Evolutionary conservation across 176 grass and related monocot genomes (phyloP), one percentile per base, ranked within the genome.

Genomic region (Triticum monococcum): DNA sequence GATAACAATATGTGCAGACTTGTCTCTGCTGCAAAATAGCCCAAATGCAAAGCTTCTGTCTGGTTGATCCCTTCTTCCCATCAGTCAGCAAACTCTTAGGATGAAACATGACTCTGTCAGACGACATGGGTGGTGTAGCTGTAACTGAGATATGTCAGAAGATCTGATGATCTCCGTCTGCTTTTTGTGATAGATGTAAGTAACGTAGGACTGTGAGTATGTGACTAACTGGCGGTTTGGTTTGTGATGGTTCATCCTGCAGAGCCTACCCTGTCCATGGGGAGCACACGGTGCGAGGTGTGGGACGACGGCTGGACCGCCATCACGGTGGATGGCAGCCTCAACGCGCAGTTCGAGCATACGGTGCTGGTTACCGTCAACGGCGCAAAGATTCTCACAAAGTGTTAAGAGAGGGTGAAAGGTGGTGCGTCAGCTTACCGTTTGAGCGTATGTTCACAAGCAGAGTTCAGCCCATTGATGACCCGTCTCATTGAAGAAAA

Each of bases 231-330:
- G 71, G 38, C 43, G 23, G 24, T 80, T 45, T 30, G 23, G 23
- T 66, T 65, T 43, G 37, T 48, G 37, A 28, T 66, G 37, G 72
- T 50, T 82, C 75, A 18, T 14, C 11, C 2, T 66, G 79, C 83
- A 94, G 96, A 95, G 84, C 96, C 93, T 18, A 95, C 92, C 1
- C 81, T 98, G 57, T 93, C 93, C 50, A 68, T 87, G 84, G 96
- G 93, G 71, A 93, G 83, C 88, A 98, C 78, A 38, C 79, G 74
- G 30, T 88, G 89, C 61, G 65, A 84, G 33, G 52, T 92, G 64
- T 95, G 91, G 93, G 93, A 92, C 71, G 96, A 98, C 65, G 91
- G 91, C 32, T 95, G 96, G 96, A 95, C 96, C n/a, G 83, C 93
- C 4, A 57, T 98, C 28, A 89, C 96, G 33, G 78, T 81, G 52